Evolutionary conservation across 176 grass and related monocot genomes (phyloP).

Genomic region (Cenchrus fungigraminus): DNA sequence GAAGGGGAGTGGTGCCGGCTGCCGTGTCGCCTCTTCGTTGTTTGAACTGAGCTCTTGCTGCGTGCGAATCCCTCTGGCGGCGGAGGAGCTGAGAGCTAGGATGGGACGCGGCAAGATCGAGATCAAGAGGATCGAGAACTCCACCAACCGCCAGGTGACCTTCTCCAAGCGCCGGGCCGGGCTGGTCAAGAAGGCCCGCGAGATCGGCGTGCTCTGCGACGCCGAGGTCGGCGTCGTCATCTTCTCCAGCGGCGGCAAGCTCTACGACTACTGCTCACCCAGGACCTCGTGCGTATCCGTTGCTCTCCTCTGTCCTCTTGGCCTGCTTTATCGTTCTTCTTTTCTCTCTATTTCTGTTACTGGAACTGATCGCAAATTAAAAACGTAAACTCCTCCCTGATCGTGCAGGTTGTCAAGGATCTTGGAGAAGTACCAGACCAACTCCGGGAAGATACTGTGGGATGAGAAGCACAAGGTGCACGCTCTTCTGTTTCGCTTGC

Average conservation of each 20-base stretch:
- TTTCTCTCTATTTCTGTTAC: not conserved
- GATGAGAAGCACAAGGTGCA: slow-evolving; percentile 93
- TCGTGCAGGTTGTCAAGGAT: slow-evolving; percentile 67
- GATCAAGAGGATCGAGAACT: slow-evolving; percentile 99
- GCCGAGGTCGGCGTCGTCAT: slow-evolving; percentile 86
- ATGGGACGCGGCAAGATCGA: slow-evolving; percentile 97
- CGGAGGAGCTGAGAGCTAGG: slow-evolving; percentile 21
- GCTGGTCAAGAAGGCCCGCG: slow-evolving; percentile 88
- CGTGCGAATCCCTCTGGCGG: not conserved
- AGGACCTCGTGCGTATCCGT: slow-evolving; percentile 58
- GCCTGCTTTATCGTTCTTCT: not conserved
- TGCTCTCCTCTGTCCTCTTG: not conserved
- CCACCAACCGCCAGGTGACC: slow-evolving; percentile 86
- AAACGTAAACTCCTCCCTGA: not conserved
- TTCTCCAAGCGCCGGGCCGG: slow-evolving; percentile 89
- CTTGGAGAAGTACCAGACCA: slow-evolving; percentile 96
- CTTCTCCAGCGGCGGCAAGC: slow-evolving; percentile 97
- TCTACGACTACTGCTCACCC: slow-evolving; percentile 85
- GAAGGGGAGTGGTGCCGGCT: not conserved
- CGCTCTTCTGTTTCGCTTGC: not conserved
- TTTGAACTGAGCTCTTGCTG: slow-evolving; percentile 2
- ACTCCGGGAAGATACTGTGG: slow-evolving; percentile 94
- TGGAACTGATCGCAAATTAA: not conserved
- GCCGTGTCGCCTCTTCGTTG: not conserved
- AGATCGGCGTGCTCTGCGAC: slow-evolving; percentile 95